Conservation (phyloP, 1,284 basidiomycete genomes). For the Ceratobasidium sp. region DNA sequence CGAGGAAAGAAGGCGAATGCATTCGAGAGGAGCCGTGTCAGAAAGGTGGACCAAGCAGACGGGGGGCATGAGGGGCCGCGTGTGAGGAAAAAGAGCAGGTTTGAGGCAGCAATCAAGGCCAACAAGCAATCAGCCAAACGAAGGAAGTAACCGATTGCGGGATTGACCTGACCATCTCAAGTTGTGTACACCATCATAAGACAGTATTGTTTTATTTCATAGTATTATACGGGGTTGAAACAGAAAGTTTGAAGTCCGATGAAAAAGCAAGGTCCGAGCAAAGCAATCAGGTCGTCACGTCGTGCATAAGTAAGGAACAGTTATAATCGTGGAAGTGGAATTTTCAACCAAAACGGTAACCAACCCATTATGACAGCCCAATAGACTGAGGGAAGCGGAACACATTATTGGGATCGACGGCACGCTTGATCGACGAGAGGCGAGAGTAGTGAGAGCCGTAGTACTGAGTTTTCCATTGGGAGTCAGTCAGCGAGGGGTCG, state of each 20-base stretch:
- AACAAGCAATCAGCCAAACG: conserved; percentile 39
- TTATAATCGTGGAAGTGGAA: neutral
- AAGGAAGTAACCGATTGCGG: conserved; percentile 12
- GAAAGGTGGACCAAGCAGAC: conserved; percentile 56
- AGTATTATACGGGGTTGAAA: neutral
- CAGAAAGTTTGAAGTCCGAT: no score
- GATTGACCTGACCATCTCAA: neutral
- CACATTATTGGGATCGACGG: conserved; percentile 49
- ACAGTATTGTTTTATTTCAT: neutral
- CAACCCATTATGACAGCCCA: conserved; percentile 10
- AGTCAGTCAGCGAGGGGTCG: conserved; percentile 47
- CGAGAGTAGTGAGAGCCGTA: conserved; percentile 47
- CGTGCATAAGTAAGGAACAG: neutral
- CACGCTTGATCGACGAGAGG: conserved; percentile 46
- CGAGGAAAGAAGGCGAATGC: conserved; percentile 75
- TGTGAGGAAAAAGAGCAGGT: conserved; percentile 76
- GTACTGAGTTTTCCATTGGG: conserved; percentile 48
- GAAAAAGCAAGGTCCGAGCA: no score
- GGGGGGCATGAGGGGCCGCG: conserved; percentile 58
- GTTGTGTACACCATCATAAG: conserved; percentile 1
- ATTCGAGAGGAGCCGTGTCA: conserved; percentile 63
- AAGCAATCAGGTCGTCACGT: no score
- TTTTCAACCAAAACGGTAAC: neutral
- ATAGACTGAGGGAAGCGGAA: conserved; percentile 50
- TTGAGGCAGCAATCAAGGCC: conserved; percentile 78